phyloP scores from a whole-genome alignment of 108 stramenopile genomes.

The Skeletonema marinoi region DNA sequence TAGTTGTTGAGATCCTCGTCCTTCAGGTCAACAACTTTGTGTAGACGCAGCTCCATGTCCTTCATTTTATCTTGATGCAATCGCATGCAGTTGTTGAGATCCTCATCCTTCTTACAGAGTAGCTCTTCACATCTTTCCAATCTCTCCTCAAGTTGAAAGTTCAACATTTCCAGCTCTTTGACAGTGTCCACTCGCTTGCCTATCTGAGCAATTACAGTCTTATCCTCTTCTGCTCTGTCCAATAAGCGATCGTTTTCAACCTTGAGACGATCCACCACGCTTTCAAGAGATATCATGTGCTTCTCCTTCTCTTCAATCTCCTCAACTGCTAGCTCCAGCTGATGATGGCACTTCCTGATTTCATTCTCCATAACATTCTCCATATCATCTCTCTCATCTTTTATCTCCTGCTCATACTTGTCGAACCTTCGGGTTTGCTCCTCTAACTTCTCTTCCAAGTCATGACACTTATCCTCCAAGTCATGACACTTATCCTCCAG shows the following conservation, averaged over 20 bases:
- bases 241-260: slow-evolving; percentile 13
- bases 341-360: slow-evolving; percentile 1
- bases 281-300: slow-evolving; percentile 7
- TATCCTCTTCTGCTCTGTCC: slow-evolving; percentile 16
- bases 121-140: slow-evolving; percentile 12
- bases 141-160: slow-evolving; percentile 19
- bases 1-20: slow-evolving; percentile 10
- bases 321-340: not conserved
- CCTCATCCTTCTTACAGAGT: slow-evolving; percentile 24
- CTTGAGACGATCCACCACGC: slow-evolving; percentile 6
- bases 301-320: slow-evolving; percentile 15
- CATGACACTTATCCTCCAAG: slow-evolving; percentile 13
- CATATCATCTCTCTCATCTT: not conserved
- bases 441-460: slow-evolving; percentile 26
- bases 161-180: slow-evolving; percentile 12
- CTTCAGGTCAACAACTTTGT: slow-evolving; percentile 23
- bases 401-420: not conserved
- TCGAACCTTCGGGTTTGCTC: slow-evolving; percentile 7
- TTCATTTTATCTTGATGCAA: slow-evolving; percentile 15
- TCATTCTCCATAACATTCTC: slow-evolving; percentile 13
- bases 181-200: not conserved
- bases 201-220: slow-evolving; percentile 8
- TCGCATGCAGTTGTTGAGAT: not conserved
- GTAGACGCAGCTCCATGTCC: slow-evolving; percentile 9
- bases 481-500: slow-evolving; percentile 21